Percentiles rank a stretch among this genome's conserved stretches.
Evolutionary conservation across 2,329 filamentous ascomycete genomes (phyloP).

Genomic region (Microcera coccophila): DNA sequence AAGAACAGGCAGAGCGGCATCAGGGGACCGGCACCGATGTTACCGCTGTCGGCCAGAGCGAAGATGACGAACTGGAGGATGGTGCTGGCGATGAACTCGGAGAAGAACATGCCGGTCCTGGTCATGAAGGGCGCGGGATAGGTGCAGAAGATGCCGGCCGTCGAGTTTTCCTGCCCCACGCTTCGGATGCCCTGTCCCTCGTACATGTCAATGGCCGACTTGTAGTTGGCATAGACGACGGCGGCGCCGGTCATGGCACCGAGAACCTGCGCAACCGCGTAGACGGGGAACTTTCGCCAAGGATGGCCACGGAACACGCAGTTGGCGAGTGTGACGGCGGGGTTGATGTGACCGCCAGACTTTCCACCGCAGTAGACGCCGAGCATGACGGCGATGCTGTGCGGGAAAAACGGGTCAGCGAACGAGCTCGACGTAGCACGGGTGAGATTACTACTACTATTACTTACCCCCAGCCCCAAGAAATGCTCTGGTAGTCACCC

Average conservation of each 20-base stretch:
- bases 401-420: too few relatives aligned
- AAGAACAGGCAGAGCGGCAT: slow-evolving; percentile 65
- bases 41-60: slow-evolving; percentile 57
- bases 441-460: too few relatives aligned
- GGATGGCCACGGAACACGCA: slow-evolving; percentile 66
- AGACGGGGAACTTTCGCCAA: slow-evolving; percentile 67
- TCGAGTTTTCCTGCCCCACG: slow-evolving; percentile 55
- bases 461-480: slow-evolving; percentile 49
- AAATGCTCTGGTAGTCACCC: slow-evolving; percentile 48
- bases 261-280: slow-evolving; percentile 61
- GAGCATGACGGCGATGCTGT: slow-evolving; percentile 63
- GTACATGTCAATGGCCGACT: slow-evolving; percentile 59
- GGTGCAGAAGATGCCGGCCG: slow-evolving; percentile 69
- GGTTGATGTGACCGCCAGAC: slow-evolving; percentile 65
- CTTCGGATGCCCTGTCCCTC: slow-evolving; percentile 63
- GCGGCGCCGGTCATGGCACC: slow-evolving; percentile 62
- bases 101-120: slow-evolving; percentile 64
- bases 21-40: slow-evolving; percentile 52
- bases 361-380: slow-evolving; percentile 64
- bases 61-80: slow-evolving; percentile 71
- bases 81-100: slow-evolving; percentile 64
- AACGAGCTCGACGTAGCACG: too few relatives aligned
- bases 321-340: slow-evolving; percentile 66
- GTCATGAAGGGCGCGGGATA: slow-evolving; percentile 66
- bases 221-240: slow-evolving; percentile 61